These are phyloP conservation scores for Hymenoscyphus fructigenus DNA, from an alignment of 2,329 filamentous ascomycete genomes.

Conservation along the genomic window DNA sequence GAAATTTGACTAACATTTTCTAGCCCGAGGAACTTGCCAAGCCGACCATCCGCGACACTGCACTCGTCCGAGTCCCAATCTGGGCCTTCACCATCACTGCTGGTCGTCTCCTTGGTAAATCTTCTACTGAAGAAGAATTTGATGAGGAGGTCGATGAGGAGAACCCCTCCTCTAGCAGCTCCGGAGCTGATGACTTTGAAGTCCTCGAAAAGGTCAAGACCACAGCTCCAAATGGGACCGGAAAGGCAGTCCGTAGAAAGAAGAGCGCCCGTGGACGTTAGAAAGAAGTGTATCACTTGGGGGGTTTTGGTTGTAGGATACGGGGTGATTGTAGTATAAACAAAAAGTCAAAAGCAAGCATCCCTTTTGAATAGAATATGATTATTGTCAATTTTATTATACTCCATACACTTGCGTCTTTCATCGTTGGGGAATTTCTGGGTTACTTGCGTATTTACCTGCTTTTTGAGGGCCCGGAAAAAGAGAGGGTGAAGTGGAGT, in stretches of 20 bases:
- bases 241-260: conserved; percentile 31
- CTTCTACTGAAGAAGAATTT: conserved; percentile 39
- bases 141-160: conserved; percentile 44
- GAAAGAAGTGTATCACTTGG: not conserved
- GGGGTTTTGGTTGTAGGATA: not conserved
- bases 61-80: conserved; percentile 74
- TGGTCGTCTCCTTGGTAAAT: conserved; percentile 48
- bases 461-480: too few species aligned
- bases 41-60: conserved; percentile 79
- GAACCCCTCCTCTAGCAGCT: conserved; percentile 54
- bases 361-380: too few species aligned
- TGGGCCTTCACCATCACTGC: conserved; percentile 64
- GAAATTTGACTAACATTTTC: conserved; percentile 20
- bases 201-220: conserved; percentile 53
- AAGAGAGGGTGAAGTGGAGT: too few species aligned
- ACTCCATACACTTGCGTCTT: too few species aligned
- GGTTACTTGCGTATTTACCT: too few species aligned
- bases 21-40: conserved; percentile 75
- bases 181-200: conserved; percentile 63
- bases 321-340: not conserved
- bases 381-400: too few species aligned
- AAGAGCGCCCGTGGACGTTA: conserved; percentile 28
- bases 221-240: conserved; percentile 31
- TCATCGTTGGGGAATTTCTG: too few species aligned
- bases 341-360: not conserved